Base-by-base conservation (phyloP, 1,284 basidiomycete genomes). In the Boletus albobrunnescens region DNA sequence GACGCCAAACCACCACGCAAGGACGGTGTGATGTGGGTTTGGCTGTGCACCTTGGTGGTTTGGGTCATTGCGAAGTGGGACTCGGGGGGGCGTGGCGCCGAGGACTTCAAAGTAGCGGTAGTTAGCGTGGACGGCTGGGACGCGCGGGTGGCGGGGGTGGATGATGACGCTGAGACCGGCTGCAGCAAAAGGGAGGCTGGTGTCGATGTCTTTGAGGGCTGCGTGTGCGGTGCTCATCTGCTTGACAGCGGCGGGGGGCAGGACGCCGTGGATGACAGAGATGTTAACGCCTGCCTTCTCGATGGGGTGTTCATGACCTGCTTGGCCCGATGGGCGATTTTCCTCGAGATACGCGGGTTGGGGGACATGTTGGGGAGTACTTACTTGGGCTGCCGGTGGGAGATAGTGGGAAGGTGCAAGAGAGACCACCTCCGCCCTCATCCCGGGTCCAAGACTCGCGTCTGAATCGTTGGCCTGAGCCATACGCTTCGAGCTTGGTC, bases 1-100 rank as follows among this genome's bases (percentile, higher is more conserved):
- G 26, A 92, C 94, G 41, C 94, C 94, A 61, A 96, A 97, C 94
- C 95, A 98, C 93, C 94, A 98, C 6, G 91, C 87, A 20, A 92
- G 70, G 23, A 87, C 71, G 56, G 80, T 76, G 11, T n/a, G n/a
- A n/a, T n/a, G n/a, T n/a, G n/a, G n/a, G n/a, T n/a, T n/a, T n/a
- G n/a, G n/a, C n/a, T n/a, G n/a, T n/a, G n/a, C n/a, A n/a, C n/a
- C n/a, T n/a, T n/a, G n/a, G n/a, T n/a, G n/a, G n/a, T n/a, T n/a
- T n/a, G n/a, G n/a, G n/a, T n/a, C n/a, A n/a, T n/a, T n/a, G n/a
- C n/a, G n/a, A n/a, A n/a, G n/a, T n/a, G n/a, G n/a, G n/a, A n/a
- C n/a, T n/a, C n/a, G n/a, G n/a, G n/a, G n/a, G n/a, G n/a, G n/a
- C n/a, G 23, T 12, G 6, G 16, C 31, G 24, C 68, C 60, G 28